Evolutionary conservation across 768 basidiomycete genomes (phyloP).

Genomic region (Lentinula raphanica): DNA sequence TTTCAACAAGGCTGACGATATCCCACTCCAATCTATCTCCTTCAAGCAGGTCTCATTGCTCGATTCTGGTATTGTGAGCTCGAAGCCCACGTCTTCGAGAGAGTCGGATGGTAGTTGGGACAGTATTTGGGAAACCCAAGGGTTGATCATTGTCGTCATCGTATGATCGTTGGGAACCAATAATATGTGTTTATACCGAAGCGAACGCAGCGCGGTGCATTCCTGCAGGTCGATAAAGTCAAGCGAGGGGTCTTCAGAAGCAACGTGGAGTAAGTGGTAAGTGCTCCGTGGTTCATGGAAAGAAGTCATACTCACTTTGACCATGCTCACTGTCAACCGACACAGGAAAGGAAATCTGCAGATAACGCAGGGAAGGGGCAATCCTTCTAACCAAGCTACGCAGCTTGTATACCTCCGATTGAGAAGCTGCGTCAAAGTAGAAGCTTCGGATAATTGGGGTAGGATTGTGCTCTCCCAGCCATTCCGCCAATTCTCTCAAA

Average conservation of each 20-base stretch:
- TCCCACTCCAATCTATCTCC: constrained; percentile 2
- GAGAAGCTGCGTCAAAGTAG: constrained; percentile 2
- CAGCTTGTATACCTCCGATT: not conserved
- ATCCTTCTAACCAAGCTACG: not conserved
- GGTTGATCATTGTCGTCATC: not conserved
- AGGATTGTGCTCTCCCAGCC: constrained; percentile 1
- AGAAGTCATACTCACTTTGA: not conserved
- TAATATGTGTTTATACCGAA: constrained; percentile 3
- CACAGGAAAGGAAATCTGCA: constrained; percentile 3
- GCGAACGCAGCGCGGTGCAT: constrained; percentile 5
- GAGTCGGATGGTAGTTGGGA: not conserved
- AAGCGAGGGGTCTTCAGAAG: not conserved
- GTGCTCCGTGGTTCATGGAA: not conserved
- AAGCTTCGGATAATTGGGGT: constrained; percentile 4
- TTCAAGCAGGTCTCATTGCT: constrained; percentile 3
- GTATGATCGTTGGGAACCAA: not conserved
- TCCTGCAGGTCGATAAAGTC: constrained; percentile 1
- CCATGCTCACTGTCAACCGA: not conserved
- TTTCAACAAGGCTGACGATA: not conserved
- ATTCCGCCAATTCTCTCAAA: constrained; percentile 2
- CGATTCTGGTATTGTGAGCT: not conserved
- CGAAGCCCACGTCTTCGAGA: constrained; percentile 1
- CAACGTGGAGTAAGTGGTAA: too few relatives aligned
- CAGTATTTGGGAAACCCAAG: not conserved
- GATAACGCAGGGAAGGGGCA: not conserved